Base-by-base conservation (phyloP, 768 basidiomycete genomes). In the Mycena pura region DNA sequence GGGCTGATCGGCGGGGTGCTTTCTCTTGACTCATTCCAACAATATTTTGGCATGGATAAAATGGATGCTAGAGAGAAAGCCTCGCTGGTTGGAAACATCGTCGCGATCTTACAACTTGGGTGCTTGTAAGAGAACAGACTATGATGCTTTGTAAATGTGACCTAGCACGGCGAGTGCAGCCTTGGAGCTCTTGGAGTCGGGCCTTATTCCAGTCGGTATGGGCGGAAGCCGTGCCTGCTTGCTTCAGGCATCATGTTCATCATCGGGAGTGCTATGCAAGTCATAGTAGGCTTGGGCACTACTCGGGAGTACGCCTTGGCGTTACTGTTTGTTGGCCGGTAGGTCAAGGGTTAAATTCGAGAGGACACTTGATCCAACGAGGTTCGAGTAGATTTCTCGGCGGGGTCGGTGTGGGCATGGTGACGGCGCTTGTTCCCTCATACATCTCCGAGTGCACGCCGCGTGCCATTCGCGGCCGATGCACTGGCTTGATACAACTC, bases 351-450 rank as follows among this genome's bases (percentile, higher is more conserved):
- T n/a, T 31, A 32, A 40, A 63, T 43, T 6, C 11, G 34, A 27
- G 25, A 3, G n/a, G 24, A 39, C 22, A 29, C 27, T 45, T 28
- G 27, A 22, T n/a, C 21, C 83, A 0, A n/a, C n/a, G n/a, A n/a
- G n/a, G n/a, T 81, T 84, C 49, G 83, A 80, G n/a, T 75, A 87
- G 61, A 5, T 89, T 88, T 71, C 55, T 90, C 0, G 80, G 83
- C 6, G 88, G 89, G 19, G 74, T 88, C 49, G 87, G 88, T 7
- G 79, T 88, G 27, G 86, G 86, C 14, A 81, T 83, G 77, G 76
- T 80, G 7, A 78, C 80, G 1, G 81, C 82, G 5, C 69, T 85
- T 2, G 78, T 82, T 6, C 83, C 84, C 13, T 74, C 81, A 0
- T 86, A 85, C 45, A 76, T 84, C 10, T 83, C 82, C 1, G 84